These are phyloP conservation scores for Colletotrichum sp. DNA, from an alignment of 2,329 filamentous ascomycete genomes.

Conservation along the genomic window DNA sequence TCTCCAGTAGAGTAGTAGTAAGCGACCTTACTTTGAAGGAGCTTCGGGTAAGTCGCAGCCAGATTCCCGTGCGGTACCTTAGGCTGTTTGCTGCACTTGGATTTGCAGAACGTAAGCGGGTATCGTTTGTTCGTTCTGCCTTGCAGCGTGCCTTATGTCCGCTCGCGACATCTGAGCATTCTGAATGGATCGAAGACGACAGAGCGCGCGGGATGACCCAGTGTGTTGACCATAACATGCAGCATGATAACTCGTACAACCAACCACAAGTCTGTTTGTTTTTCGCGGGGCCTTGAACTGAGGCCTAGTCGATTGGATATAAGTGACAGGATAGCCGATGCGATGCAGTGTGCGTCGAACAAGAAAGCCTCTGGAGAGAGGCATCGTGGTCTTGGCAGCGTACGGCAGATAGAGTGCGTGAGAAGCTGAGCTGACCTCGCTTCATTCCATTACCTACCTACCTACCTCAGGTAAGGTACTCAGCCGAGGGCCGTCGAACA, in stretches of 20 bases:
- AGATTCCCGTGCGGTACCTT: slow-evolving; percentile 1
- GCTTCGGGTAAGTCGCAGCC: slow-evolving; percentile 6
- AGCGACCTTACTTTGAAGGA: neutral
- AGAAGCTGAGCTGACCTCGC: neutral
- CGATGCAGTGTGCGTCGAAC: neutral
- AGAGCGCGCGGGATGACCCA: neutral
- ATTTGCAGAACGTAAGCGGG: neutral
- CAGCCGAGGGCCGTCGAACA: neutral
- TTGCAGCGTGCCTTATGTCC: neutral
- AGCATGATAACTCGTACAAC: neutral
- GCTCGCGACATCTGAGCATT: neutral
- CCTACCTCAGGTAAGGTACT: neutral
- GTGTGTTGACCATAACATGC: neutral
- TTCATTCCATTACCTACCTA: neutral
- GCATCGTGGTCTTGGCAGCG: neutral
- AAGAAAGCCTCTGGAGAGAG: neutral
- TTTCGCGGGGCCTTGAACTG: neutral
- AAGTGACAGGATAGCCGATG: neutral
- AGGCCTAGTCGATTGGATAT: neutral
- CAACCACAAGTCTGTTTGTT: neutral
- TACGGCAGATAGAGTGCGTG: neutral
- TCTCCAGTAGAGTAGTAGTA: neutral
- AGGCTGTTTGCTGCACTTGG: neutral
- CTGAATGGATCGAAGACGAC: neutral
- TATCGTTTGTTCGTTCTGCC: neutral